Conservation (phyloP, 331 rosid species). For the Malus hybrid region DNA sequence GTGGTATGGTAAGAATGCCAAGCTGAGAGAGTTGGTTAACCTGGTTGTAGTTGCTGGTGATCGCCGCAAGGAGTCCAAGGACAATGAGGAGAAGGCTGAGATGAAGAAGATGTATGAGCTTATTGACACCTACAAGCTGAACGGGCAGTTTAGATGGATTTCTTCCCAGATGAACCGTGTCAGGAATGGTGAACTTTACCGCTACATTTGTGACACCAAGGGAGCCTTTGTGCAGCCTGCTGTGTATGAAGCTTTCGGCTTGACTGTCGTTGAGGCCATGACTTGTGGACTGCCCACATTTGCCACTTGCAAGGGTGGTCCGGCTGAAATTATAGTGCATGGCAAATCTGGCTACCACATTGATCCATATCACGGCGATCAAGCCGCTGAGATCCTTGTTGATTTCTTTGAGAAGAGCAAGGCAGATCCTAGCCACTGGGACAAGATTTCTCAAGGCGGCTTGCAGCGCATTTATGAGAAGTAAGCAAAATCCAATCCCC, state of each 20-base stretch:
- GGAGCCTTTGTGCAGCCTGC: conserved; percentile 99
- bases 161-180: conserved; percentile 96
- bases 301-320: conserved; percentile 95
- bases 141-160: conserved; percentile 96
- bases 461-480: conserved; percentile 80
- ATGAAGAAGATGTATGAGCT: conserved; percentile 79
- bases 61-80: conserved; percentile 93
- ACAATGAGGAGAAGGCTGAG: conserved; percentile 87
- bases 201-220: conserved; percentile 71
- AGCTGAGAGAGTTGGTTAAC: conserved; percentile 82
- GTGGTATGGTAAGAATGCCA: conserved; percentile 87
- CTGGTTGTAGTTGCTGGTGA: conserved; percentile 96
- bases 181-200: conserved; percentile 91
- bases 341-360: conserved; percentile 94
- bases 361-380: conserved; percentile 92
- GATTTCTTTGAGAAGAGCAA: conserved; percentile 74
- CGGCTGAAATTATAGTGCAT: conserved; percentile 90
- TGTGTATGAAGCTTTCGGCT: conserved; percentile 94
- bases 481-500: conserved; percentile 38
- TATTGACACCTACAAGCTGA: conserved; percentile 80
- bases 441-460: conserved; percentile 65
- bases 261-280: conserved; percentile 98
- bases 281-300: conserved; percentile 95
- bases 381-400: conserved; percentile 74
- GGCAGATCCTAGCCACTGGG: conserved; percentile 87